Conservation (phyloP, 2,329 filamentous ascomycete genomes). For the Cladosporium sp. region DNA sequence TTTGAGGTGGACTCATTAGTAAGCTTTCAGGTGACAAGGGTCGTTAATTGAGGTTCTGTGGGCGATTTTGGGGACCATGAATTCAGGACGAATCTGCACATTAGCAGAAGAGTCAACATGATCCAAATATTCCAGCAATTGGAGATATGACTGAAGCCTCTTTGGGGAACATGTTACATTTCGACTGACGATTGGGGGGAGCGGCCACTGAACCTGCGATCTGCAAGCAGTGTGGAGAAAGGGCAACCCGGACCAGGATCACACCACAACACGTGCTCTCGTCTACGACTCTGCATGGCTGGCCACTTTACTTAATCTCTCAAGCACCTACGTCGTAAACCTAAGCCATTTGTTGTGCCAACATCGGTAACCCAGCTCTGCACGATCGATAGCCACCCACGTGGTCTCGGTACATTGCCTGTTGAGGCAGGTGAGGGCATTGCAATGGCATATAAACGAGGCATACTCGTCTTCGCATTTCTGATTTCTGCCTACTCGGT, state of each 20-base stretch:
- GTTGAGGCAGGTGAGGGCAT: background rate
- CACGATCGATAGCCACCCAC: background rate
- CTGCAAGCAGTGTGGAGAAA: background rate
- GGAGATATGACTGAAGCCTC: too few species aligned
- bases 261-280: constrained; percentile 15
- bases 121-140: too few species aligned
- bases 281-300: constrained; percentile 10
- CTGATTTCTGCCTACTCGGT: background rate
- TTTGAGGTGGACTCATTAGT: too few species aligned
- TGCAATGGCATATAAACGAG: constrained; percentile 10
- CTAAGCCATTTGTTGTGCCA: background rate
- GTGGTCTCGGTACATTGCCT: background rate
- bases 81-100: background rate
- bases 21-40: background rate
- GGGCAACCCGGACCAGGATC: constrained; percentile 5
- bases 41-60: background rate
- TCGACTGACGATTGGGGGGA: background rate
- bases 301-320: background rate
- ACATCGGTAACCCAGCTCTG: background rate
- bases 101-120: too few species aligned
- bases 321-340: background rate
- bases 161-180: background rate
- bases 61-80: background rate
- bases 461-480: background rate
- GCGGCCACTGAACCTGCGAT: background rate